These are phyloP conservation scores for Cystoderma amianthinum DNA, from an alignment of 768 basidiomycete genomes.

Conservation along the genomic window DNA sequence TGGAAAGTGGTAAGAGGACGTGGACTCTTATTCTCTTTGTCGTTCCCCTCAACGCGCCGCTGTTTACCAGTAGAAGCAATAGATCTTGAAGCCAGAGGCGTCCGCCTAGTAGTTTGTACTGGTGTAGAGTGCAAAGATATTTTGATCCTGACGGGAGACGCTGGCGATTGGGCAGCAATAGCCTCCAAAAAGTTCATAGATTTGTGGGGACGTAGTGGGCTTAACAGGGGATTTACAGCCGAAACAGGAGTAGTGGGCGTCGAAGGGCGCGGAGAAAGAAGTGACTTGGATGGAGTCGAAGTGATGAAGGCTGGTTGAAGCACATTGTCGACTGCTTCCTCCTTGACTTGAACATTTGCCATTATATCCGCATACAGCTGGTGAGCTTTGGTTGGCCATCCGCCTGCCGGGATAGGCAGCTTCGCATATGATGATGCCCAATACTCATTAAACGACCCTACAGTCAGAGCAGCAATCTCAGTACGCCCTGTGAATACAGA, in stretches of 20 bases:
- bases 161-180: constrained; percentile 16
- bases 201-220: constrained; percentile 20
- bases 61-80: constrained; percentile 8
- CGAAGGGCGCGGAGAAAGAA: neutral
- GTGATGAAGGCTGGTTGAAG: neutral
- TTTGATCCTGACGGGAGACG: constrained; percentile 12
- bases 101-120: neutral
- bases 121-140: neutral
- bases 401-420: constrained; percentile 30
- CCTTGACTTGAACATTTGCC: neutral
- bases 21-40: constrained; percentile 63
- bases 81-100: neutral
- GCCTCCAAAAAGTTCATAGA: constrained; percentile 6
- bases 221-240: neutral
- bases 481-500: constrained; percentile 49
- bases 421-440: constrained; percentile 47
- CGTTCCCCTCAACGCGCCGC: constrained; percentile 20
- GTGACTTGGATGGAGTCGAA: neutral
- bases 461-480: constrained; percentile 35
- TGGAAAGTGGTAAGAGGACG: constrained; percentile 11
- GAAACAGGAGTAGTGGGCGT: constrained; percentile 1
- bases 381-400: constrained; percentile 43
- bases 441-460: constrained; percentile 52
- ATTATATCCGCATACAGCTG: constrained; percentile 3
- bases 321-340: neutral